phyloP scores from a whole-genome alignment of 805 yeast genomes.

The Ogataea paraovalis region DNA sequence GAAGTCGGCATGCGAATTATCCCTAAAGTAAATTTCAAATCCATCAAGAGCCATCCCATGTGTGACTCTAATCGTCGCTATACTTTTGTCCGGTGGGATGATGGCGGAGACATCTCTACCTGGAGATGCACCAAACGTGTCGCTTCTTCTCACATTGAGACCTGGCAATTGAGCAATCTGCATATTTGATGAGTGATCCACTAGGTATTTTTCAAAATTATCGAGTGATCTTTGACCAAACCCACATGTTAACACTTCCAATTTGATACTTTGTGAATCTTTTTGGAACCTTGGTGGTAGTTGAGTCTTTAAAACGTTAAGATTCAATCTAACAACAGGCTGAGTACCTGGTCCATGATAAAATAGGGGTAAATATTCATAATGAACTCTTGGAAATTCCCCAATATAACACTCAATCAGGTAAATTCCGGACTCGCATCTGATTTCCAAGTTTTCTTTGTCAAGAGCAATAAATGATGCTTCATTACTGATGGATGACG shows the following conservation, averaged over 20 bases:
- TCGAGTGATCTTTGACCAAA: conserved; percentile 53
- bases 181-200: conserved; percentile 16
- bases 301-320: conserved; percentile 39
- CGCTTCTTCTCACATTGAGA: conserved; percentile 17
- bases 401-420: conserved; percentile 67
- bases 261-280: conserved; percentile 33
- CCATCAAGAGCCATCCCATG: conserved; percentile 85
- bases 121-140: conserved; percentile 20
- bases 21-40: conserved; percentile 47
- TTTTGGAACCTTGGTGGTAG: conserved; percentile 32
- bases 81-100: conserved; percentile 14
- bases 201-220: conserved; percentile 39
- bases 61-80: conserved; percentile 58
- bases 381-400: conserved; percentile 52
- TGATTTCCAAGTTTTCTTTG: conserved; percentile 40
- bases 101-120: conserved; percentile 15
- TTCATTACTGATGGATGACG: conserved; percentile 31
- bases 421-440: conserved; percentile 65
- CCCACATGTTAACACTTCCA: conserved; percentile 57
- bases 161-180: conserved; percentile 15
- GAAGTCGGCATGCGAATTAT: conserved; percentile 27
- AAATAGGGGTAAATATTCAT: conserved; percentile 56
- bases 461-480: conserved; percentile 47
- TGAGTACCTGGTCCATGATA: conserved; percentile 63
- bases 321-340: conserved; percentile 44